Evolutionary conservation across 345 rosid species (phyloP), one percentile per base, ranked within the genome.

Genomic region (Theobroma cacao): DNA sequence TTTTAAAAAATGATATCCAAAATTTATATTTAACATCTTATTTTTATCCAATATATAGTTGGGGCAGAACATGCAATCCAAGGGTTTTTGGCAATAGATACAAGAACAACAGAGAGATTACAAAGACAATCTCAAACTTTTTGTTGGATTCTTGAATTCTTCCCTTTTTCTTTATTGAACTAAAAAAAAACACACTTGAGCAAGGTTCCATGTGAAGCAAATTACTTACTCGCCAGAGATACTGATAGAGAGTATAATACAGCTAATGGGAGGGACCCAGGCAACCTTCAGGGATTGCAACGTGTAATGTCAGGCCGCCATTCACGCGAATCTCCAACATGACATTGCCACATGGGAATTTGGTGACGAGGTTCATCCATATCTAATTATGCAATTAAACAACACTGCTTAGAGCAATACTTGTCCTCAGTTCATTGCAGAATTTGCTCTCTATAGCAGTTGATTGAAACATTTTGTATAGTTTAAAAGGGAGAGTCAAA

Each of bases 341-440:
- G 78, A 56, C 67, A 31, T 14, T 66, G 76, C 80, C 84, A 78
- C 82, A 71, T 81, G 68, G 76, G 78, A 72, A 48, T 33, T n/a
- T n/a, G n/a, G 15, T 10, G n/a, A 47, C 58, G 47, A 28, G 8
- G 74, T 30, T 26, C 9, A 61, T 22, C 72, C 30, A n/a, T 67
- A n/a, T 6, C n/a, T 40, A 50, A 45, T 45, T 7, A 45, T 40
- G n/a, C 72, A 20, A 31, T 18, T 50, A 17, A 73, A 5, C 62
- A 70, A 30, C 9, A 48, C 17, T 9, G 18, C 75, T 70, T 17
- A n/a, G 41, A 20, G 17, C 7, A 4, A 50, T 50, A 50, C 60
- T 31, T 71, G 75, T 50, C 24, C 43, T 31, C 4, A 18, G 10
- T 71, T 31, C 75, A 71, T 71, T 50, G 45, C 28, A 71, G 74